phyloP scores from a whole-genome alignment of 2,329 filamentous ascomycete species.

The Domatiomyces catenatus region DNA sequence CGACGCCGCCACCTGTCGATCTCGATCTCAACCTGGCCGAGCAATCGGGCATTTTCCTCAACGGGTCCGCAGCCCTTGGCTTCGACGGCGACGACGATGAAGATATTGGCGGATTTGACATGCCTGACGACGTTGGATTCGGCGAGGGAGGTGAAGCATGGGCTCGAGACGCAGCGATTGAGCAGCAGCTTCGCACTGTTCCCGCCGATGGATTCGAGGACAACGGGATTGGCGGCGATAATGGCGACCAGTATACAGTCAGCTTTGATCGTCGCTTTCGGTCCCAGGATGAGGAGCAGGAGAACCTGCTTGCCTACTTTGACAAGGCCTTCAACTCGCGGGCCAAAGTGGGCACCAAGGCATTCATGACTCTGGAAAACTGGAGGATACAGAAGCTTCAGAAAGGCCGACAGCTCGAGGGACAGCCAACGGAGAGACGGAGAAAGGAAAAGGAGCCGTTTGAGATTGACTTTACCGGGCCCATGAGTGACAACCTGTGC shows the following conservation, averaged over 20 bases:
- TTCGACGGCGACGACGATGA: conserved; percentile 71
- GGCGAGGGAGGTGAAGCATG: conserved; percentile 92
- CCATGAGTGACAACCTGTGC: conserved; percentile 54
- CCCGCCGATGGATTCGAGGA: conserved; percentile 43
- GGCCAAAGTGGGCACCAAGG: conserved; percentile 41
- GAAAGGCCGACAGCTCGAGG: conserved; percentile 44
- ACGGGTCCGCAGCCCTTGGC: conserved; percentile 68
- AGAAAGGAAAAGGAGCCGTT: conserved; percentile 95
- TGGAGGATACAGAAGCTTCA: conserved; percentile 96
- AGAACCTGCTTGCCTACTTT: conserved; percentile 96
- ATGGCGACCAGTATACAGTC: conserved; percentile 59
- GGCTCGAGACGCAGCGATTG: conserved; percentile 76
- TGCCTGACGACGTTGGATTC: conserved; percentile 59
- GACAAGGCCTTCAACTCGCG: conserved; percentile 65
- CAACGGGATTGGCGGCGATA: conserved; percentile 38
- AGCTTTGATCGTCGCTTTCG: conserved; percentile 49
- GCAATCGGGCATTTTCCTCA: conserved; percentile 66
- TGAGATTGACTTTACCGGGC: conserved; percentile 73
- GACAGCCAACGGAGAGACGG: conserved; percentile 27
- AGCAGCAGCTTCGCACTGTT: conserved; percentile 63
- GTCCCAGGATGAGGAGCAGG: conserved; percentile 51
- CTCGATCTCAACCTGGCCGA: conserved; percentile 37
- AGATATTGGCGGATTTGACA: conserved; percentile 42
- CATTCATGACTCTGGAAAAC: conserved; percentile 96
- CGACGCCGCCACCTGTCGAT: conserved; percentile 8